These are phyloP conservation scores for Ajuga chamaepitys DNA, from an alignment of 257 asterid species.

Conservation along the genomic window DNA sequence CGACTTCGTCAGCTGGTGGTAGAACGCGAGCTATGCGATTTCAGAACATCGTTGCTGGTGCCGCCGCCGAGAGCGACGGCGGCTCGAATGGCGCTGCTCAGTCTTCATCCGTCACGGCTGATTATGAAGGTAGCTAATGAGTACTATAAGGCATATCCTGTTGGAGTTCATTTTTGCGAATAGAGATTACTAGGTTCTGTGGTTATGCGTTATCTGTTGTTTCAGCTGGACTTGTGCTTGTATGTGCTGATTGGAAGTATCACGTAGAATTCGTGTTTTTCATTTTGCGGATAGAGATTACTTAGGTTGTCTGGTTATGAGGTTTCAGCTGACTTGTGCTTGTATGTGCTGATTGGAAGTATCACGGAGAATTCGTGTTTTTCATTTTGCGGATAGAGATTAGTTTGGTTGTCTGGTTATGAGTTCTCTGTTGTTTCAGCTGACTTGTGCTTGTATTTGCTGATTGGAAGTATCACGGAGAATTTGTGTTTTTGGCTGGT, in stretches of 20 bases:
- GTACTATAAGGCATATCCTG: not conserved
- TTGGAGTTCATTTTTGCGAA: not conserved
- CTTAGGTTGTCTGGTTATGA: no score
- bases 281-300: no score
- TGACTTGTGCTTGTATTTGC: slow-evolving; percentile 11
- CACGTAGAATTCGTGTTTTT: no score
- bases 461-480: not conserved
- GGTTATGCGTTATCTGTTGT: not conserved
- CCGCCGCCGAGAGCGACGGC: slow-evolving; percentile 47
- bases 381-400: no score
- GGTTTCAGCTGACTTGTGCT: no score
- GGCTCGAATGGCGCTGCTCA: slow-evolving; percentile 35
- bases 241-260: no score
- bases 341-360: slow-evolving; percentile 9
- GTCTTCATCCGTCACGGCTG: slow-evolving; percentile 22
- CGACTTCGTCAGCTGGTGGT: slow-evolving; percentile 11
- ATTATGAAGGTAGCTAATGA: slow-evolving; percentile 33
- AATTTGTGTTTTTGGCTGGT: not conserved
- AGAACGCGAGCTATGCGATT: slow-evolving; percentile 32
- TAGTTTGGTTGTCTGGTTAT: not conserved
- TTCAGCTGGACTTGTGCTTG: no score
- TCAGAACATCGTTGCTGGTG: slow-evolving; percentile 28
- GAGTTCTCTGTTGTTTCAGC: not conserved
- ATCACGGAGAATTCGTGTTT: not conserved
- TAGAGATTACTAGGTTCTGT: not conserved